Evolutionary conservation across 768 basidiomycete genomes (phyloP), one percentile per base, ranked within the genome.

Genomic region (Termitomyces bulborhizus): DNA sequence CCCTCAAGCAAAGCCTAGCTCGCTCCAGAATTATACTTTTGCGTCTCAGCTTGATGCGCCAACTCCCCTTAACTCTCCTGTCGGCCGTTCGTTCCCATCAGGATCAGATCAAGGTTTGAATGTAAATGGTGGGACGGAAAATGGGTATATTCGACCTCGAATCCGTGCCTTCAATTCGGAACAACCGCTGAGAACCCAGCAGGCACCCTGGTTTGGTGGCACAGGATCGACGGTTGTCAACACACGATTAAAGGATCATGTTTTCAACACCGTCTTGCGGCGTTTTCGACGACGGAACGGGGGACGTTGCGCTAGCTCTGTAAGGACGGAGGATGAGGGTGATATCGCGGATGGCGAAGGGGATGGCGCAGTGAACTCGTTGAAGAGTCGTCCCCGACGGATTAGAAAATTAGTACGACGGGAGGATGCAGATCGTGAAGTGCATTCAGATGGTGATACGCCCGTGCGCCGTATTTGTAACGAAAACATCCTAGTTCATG

Each of bases 181-280:
- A 42, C 66, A 69, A 47, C 55, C 60, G 4, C 57, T 72, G n/a
- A 70, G 66, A 7, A 62, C 62, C 3, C 55, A 72, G 11, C 72
- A 75, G 18, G 74, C 76, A 12, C 78, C 78, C 45, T 81, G 80
- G 75, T 93, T 93, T 61, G 91, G 88, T 34, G 96, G 95, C 3
- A 90, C 87, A 2, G 96, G 96, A 1, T 92, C 90, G 13, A 98
- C 97, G 5, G 81, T 86, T 51, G 94, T 98, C 57, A 98, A 99
- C 69, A 93, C 89, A 39, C 90, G 84, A 67, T 75, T 99, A 55
- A 95, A 94, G 70, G 94, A 98, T 65, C 93, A 96, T 62, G 93
- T 99, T 45, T 96, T 99, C 66, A 89, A 83, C 57, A 89, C 90
- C 16, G 84, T 98, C 32, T 74, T 98, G 58, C 83, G 85, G 46